A percentile compares a stretch with the other conserved stretches of the same genome.
These are phyloP conservation scores for Erigeron philadelphicus DNA, from an alignment of 140 eudicot genomes.

Conservation along the genomic window DNA sequence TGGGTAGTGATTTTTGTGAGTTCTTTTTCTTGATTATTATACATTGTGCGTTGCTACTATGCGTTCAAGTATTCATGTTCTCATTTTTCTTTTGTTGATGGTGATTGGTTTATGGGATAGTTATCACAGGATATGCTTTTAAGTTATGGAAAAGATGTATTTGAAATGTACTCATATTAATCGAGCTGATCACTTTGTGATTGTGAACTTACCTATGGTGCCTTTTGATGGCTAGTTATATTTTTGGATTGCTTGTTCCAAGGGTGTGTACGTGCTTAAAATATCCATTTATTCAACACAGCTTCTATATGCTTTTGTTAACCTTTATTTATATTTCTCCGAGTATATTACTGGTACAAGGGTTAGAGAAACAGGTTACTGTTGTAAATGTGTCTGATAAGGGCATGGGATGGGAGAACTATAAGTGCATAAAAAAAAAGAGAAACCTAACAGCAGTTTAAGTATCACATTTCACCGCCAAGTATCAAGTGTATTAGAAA, in stretches of 20 bases:
- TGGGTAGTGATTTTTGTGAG: slow-evolving; percentile 13
- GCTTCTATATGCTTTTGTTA: neutral
- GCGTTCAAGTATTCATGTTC: slow-evolving; percentile 11
- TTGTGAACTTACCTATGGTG: neutral
- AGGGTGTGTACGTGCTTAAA: neutral
- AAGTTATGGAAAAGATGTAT: slow-evolving; percentile 17
- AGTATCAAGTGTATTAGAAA: too few species aligned
- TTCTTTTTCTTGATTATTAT: slow-evolving; percentile 7
- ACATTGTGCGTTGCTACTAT: slow-evolving; percentile 11
- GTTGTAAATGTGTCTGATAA: too few species aligned
- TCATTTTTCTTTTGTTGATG: neutral
- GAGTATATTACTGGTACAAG: neutral
- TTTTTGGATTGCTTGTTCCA: neutral
- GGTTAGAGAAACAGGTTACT: neutral
- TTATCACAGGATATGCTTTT: slow-evolving; percentile 7
- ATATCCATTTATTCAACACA: neutral
- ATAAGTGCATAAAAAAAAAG: too few species aligned
- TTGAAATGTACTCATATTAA: slow-evolving; percentile 17
- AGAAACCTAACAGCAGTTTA: too few species aligned
- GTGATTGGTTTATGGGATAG: slow-evolving; percentile 15
- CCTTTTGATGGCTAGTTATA: slow-evolving; percentile 2
- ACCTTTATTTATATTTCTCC: neutral
- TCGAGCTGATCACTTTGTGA: neutral
- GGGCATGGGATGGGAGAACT: too few species aligned
- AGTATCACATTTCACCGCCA: too few species aligned